phyloP scores from a whole-genome alignment of 805 yeast species.

The Sugiyamaella valdiviana region DNA sequence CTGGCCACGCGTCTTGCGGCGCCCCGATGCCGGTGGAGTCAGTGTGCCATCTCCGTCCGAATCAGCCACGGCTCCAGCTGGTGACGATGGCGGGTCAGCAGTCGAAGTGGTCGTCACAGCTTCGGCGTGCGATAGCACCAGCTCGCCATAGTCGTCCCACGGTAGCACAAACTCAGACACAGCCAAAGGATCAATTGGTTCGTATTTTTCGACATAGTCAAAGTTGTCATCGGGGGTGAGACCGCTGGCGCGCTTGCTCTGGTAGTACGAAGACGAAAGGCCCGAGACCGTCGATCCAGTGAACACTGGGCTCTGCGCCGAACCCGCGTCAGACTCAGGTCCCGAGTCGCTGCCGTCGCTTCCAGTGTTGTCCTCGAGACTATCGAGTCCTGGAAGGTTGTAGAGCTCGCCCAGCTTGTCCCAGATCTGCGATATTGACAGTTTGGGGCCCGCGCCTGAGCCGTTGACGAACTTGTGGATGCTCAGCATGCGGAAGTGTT shows the following conservation, averaged over 20 bases:
- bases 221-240: conserved; percentile 4
- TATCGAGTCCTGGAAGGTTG: conserved; percentile 53
- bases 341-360: background rate
- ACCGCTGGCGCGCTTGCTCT: conserved; percentile 5
- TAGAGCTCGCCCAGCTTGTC: conserved; percentile 48
- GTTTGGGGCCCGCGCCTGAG: conserved; percentile 15
- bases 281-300: background rate
- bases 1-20: conserved; percentile 3
- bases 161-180: conserved; percentile 35
- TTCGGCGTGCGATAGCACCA: conserved; percentile 37
- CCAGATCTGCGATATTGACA: conserved; percentile 52
- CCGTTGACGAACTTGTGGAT: conserved; percentile 27
- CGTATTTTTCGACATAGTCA: conserved; percentile 4
- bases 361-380: conserved; percentile 34
- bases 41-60: conserved; percentile 6
- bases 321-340: background rate
- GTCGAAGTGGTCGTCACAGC: conserved; percentile 1
- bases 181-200: conserved; percentile 3
- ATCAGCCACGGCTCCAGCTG: conserved; percentile 10
- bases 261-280: background rate
- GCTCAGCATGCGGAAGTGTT: conserved; percentile 33
- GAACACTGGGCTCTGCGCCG: conserved; percentile 1
- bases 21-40: background rate
- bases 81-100: background rate
- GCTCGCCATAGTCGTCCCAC: conserved; percentile 42